Conservation (phyloP, 139 green algal species). For the Asterochloris sp. region DNA sequence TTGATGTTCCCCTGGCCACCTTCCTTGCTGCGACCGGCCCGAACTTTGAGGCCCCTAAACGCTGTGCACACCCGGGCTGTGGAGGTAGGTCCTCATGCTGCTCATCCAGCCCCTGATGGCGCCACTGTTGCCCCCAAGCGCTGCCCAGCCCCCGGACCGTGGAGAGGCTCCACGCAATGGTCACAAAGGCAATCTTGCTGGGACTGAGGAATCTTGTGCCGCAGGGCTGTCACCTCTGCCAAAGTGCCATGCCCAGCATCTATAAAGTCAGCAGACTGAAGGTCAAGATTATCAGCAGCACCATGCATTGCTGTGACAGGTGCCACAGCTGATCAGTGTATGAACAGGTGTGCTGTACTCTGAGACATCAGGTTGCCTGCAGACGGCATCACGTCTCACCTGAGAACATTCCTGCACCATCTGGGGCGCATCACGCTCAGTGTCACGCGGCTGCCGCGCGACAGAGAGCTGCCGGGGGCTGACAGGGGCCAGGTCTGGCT, state of each 20-base stretch:
- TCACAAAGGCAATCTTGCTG: too few species aligned
- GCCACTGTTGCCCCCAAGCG: too few species aligned
- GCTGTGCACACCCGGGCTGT: slow-evolving; percentile 1
- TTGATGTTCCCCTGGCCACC: slow-evolving; percentile 56
- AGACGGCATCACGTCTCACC: slow-evolving; percentile 58
- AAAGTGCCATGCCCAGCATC: not conserved
- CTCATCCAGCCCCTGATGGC: too few species aligned
- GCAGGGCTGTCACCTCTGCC: too few species aligned
- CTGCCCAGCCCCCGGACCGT: too few species aligned
- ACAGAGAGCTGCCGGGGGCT: slow-evolving; percentile 56
- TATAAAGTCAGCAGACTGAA: not conserved
- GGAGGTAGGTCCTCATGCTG: not conserved
- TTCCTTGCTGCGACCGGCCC: slow-evolving; percentile 49
- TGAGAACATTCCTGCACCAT: slow-evolving; percentile 68
- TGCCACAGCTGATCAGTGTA: not conserved
- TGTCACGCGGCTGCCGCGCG: slow-evolving; percentile 29
- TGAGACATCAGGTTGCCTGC: slow-evolving; percentile 34
- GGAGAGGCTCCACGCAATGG: too few species aligned
- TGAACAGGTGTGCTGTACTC: slow-evolving; percentile 40
- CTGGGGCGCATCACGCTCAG: slow-evolving; percentile 58
- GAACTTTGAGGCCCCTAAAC: not conserved
- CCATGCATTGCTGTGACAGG: too few species aligned
- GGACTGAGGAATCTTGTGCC: too few species aligned
- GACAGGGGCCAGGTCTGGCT: slow-evolving; percentile 68
- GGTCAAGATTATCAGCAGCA: too few species aligned